Conservation (phyloP, 345 rosid genomes). For the Cardamine chenopodiifolia region DNA sequence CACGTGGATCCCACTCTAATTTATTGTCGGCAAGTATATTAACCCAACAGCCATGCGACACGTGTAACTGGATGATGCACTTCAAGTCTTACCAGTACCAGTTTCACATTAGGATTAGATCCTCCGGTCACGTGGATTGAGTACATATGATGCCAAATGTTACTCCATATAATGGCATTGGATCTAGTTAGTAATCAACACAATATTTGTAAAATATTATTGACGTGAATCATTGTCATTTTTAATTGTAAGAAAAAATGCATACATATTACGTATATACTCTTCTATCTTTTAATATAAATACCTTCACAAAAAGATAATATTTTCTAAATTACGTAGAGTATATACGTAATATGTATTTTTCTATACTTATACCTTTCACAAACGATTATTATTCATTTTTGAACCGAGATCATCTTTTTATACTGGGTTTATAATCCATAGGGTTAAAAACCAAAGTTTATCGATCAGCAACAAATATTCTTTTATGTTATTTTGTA, state of each 20-base stretch:
- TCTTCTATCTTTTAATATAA: background rate
- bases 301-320: no score
- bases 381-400: no score
- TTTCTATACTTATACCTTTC: no score
- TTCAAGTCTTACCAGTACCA: conserved; percentile 3
- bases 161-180: background rate
- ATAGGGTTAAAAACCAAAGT: no score
- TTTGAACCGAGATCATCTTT: no score
- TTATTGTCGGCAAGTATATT: conserved; percentile 29
- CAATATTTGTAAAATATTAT: no score
- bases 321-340: no score
- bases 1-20: conserved; percentile 14
- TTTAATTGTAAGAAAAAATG: no score
- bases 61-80: conserved; percentile 12
- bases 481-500: no score
- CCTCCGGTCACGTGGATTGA: conserved; percentile 9
- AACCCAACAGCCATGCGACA: conserved; percentile 1
- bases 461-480: no score
- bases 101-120: conserved; percentile 37
- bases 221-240: background rate
- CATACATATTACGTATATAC: background rate
- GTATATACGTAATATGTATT: no score
- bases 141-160: conserved; percentile 20
- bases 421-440: no score
- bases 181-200: background rate